Conservation (phyloP, 1,284 basidiomycete genomes). For the Peniophora sp. region DNA sequence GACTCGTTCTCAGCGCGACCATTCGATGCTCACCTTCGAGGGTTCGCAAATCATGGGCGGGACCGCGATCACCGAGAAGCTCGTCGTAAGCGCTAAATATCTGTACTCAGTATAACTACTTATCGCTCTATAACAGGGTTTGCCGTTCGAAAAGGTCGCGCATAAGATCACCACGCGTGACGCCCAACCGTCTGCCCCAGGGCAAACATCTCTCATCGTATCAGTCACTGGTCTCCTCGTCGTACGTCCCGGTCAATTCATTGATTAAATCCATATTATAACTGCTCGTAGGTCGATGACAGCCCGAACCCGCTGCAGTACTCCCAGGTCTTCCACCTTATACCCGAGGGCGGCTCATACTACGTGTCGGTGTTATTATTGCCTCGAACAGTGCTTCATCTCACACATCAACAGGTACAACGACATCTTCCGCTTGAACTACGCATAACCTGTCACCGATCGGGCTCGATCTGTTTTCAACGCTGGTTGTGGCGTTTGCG, state of each 20-base stretch:
- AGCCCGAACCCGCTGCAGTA: conserved; percentile 75
- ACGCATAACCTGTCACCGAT: conserved; percentile 19
- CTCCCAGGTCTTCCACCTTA: conserved; percentile 88
- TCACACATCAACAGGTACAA: conserved; percentile 46
- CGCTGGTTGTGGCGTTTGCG: no score
- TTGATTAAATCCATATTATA: background rate
- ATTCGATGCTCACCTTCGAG: conserved; percentile 92
- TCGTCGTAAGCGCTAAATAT: conserved; percentile 49
- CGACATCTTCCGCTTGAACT: conserved; percentile 86
- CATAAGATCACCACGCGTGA: conserved; percentile 86
- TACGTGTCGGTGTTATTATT: conserved; percentile 55
- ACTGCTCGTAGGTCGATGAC: conserved; percentile 67
- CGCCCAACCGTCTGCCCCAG: conserved; percentile 76
- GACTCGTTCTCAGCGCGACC: conserved; percentile 48
- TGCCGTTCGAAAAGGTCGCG: conserved; percentile 78
- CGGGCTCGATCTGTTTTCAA: no score
- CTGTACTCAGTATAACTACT: background rate
- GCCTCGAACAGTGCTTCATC: background rate
- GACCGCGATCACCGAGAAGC: conserved; percentile 67
- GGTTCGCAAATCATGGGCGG: conserved; percentile 55
- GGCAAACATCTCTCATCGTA: conserved; percentile 68
- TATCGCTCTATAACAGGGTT: conserved; percentile 34
- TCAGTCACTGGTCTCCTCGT: conserved; percentile 82
- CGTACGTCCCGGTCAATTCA: conserved; percentile 34
- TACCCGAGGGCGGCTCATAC: conserved; percentile 72